A percentile compares a stretch with the other conserved stretches of the same genome.
These are phyloP conservation scores for Neurospora sp. DNA, from an alignment of 495 filamentous ascomycete species.

Conservation along the genomic window DNA sequence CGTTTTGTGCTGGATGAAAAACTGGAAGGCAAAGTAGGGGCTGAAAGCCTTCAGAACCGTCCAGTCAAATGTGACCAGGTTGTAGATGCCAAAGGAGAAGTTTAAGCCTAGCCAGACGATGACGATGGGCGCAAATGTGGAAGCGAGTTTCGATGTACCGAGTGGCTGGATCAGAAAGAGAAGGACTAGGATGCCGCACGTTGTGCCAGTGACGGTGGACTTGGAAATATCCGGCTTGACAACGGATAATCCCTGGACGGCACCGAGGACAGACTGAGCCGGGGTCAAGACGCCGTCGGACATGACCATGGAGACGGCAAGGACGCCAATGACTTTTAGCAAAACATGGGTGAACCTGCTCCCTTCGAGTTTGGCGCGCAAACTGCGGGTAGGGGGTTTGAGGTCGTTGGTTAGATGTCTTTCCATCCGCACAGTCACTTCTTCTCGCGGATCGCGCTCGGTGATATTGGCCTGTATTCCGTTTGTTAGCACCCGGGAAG, in stretches of 20 bases:
- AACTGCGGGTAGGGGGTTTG: conserved; percentile 34
- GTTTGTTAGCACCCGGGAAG: neutral
- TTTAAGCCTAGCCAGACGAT: conserved; percentile 67
- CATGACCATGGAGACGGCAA: conserved; percentile 63
- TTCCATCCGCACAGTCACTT: conserved; percentile 44
- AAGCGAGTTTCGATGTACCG: conserved; percentile 55
- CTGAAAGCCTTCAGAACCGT: conserved; percentile 60
- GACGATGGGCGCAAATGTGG: conserved; percentile 60
- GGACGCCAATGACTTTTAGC: conserved; percentile 57
- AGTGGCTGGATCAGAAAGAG: conserved; percentile 64
- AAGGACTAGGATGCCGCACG: conserved; percentile 58
- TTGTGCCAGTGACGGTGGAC: conserved; percentile 52
- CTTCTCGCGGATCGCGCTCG: conserved; percentile 45
- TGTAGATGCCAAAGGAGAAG: conserved; percentile 59
- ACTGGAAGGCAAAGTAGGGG: conserved; percentile 53
- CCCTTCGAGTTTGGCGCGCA: conserved; percentile 50
- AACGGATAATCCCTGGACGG: conserved; percentile 55
- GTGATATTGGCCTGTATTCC: conserved; percentile 45
- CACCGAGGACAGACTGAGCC: conserved; percentile 59
- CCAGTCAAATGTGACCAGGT: conserved; percentile 52
- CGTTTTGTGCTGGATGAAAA: conserved; percentile 50
- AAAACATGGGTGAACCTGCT: conserved; percentile 40
- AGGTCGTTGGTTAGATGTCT: conserved; percentile 48
- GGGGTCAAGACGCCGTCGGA: conserved; percentile 60
- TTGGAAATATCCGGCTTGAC: conserved; percentile 36